Base-by-base conservation (phyloP, 2,329 filamentous ascomycete genomes). In the Talaromyces sp. region DNA sequence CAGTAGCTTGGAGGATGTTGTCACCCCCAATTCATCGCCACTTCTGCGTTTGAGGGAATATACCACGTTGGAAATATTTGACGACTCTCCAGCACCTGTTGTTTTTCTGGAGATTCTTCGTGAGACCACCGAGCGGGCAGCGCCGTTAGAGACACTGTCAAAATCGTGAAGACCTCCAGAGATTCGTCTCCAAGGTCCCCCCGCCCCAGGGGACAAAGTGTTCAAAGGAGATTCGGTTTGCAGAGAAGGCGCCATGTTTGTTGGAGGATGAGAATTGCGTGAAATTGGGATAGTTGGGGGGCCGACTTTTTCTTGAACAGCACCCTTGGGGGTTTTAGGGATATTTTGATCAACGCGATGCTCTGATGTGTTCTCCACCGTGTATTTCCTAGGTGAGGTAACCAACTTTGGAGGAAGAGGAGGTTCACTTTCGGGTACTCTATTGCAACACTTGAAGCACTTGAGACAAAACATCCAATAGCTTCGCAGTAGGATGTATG, bases 41-140 rank as follows among this genome's bases (percentile, higher is more conserved):
- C 71, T 75, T 17, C 73, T 69, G 17, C 72, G 68, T 57, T 76
- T 70, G 13, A 76, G 68, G 10, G 70, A 65, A 50, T 73, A 71
- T 9, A 77, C 73, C 7, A 76, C 68, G 33, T 64, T 73, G 41
- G 71, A 71, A 52, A 76, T 73, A 43, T 70, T 69, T 19, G 74
- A 74, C 7, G 67, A 70, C n/a, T 73, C 72, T 33, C 61, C 63
- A 33, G 65, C 66, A 45, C 63, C 67, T 9, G 65, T 22, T 33
- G 67, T 69, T 22, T 68, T 68, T 8, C 56, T 52, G 58, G 64
- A 50, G 47, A 70, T 47, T 70, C 70, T 27, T 68, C 68, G 63
- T 54, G 70, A 25, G 37, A 47, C 25, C 7, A 66, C 60, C 22
- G 67, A 64, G 31, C 69, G 70, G 27, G 68, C 67, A 31, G 66